Conservation (phyloP, 2,329 filamentous ascomycete genomes). For the Onygenales sp. region DNA sequence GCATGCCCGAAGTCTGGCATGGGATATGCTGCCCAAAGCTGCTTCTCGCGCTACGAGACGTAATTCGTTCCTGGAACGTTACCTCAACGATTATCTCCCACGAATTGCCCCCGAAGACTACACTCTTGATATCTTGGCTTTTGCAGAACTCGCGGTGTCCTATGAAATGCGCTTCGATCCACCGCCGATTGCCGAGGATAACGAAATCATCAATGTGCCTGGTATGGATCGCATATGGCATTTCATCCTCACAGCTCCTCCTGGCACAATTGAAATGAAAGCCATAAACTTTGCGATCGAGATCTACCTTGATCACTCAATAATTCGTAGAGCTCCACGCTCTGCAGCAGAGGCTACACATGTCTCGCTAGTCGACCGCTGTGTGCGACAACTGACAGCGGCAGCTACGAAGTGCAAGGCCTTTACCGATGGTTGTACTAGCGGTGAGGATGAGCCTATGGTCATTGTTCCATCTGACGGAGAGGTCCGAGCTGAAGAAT, state of each 20-base stretch:
- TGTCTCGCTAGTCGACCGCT: slow-evolving; percentile 61
- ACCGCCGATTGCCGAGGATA: slow-evolving; percentile 34
- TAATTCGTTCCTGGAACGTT: slow-evolving; percentile 35
- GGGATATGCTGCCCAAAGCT: slow-evolving; percentile 52
- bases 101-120: slow-evolving; percentile 28
- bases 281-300: slow-evolving; percentile 65
- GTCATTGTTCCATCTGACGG: slow-evolving; percentile 40
- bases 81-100: slow-evolving; percentile 34
- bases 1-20: slow-evolving; percentile 56
- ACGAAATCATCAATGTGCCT: slow-evolving; percentile 35
- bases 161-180: slow-evolving; percentile 49
- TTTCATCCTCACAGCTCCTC: slow-evolving; percentile 61
- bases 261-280: slow-evolving; percentile 54
- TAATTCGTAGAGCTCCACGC: slow-evolving; percentile 33
- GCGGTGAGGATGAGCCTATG: slow-evolving; percentile 46
- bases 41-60: slow-evolving; percentile 19
- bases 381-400: slow-evolving; percentile 58
- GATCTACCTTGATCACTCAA: slow-evolving; percentile 54
- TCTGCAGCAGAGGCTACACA: slow-evolving; percentile 51
- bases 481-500: slow-evolving; percentile 46
- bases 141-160: slow-evolving; percentile 32
- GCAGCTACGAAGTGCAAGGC: slow-evolving; percentile 51
- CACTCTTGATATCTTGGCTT: slow-evolving; percentile 29
- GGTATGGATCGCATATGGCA: slow-evolving; percentile 70
- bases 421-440: slow-evolving; percentile 34